These are phyloP conservation scores for Coemansia reversa DNA, from an alignment of 192 early-diverging fungal species.

Conservation along the genomic window DNA sequence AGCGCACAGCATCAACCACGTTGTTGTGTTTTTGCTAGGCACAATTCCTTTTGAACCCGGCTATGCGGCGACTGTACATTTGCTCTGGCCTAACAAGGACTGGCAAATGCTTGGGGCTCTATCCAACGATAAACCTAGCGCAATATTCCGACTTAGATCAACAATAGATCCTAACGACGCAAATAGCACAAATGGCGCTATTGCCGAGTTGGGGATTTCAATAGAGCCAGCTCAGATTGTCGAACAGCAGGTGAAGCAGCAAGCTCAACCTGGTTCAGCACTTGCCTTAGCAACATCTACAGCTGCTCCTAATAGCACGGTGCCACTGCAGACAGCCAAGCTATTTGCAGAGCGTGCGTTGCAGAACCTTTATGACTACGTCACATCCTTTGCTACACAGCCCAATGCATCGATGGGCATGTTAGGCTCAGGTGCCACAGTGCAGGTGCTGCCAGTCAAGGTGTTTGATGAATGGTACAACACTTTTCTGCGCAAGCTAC, in stretches of 20 bases:
- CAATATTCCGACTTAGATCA: constrained; percentile 68
- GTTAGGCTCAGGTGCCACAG: constrained; percentile 44
- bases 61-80: constrained; percentile 90
- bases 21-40: constrained; percentile 90
- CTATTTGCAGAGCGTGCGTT: constrained; percentile 63
- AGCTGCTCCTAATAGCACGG: neutral
- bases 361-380: constrained; percentile 73
- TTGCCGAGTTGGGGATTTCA: constrained; percentile 83
- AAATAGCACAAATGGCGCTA: constrained; percentile 28
- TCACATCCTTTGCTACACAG: constrained; percentile 65
- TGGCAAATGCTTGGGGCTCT: constrained; percentile 79
- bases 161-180: constrained; percentile 7
- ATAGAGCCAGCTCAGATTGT: constrained; percentile 85
- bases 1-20: constrained; percentile 86
- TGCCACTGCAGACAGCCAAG: constrained; percentile 51
- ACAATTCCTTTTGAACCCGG: constrained; percentile 84
- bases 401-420: constrained; percentile 54
- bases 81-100: constrained; percentile 79
- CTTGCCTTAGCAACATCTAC: neutral
- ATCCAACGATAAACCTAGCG: constrained; percentile 83
- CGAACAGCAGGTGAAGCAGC: constrained; percentile 54
- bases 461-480: constrained; percentile 83
- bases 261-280: constrained; percentile 16
- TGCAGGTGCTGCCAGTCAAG: constrained; percentile 62
- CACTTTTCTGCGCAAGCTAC: constrained; percentile 69